phyloP scores from a whole-genome alignment of 2,329 filamentous ascomycete species.

The Hypoxylon sp. region DNA sequence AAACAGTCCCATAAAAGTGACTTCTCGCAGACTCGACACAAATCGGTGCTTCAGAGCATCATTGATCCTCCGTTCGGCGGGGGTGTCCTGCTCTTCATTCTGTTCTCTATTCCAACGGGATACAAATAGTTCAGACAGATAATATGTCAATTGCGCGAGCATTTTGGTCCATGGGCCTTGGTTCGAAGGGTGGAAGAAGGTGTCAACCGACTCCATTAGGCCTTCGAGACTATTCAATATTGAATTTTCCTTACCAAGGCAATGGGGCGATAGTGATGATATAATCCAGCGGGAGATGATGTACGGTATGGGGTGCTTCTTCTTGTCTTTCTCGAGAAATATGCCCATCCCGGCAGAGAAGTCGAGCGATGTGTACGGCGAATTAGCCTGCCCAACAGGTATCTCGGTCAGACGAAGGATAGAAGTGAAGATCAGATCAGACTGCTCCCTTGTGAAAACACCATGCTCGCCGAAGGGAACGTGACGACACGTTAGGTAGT shows the following conservation, averaged over 20 bases:
- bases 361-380: constrained; percentile 89
- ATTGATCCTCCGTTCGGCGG: constrained; percentile 82
- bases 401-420: constrained; percentile 92
- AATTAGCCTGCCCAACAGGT: constrained; percentile 94
- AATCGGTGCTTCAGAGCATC: constrained; percentile 88
- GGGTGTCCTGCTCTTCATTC: constrained; percentile 90
- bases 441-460: constrained; percentile 93
- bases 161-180: constrained; percentile 92
- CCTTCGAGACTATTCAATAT: constrained; percentile 89
- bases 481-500: constrained; percentile 80
- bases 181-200: constrained; percentile 98
- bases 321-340: constrained; percentile 90
- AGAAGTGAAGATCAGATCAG: constrained; percentile 91
- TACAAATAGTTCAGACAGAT: constrained; percentile 94
- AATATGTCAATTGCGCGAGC: constrained; percentile 90
- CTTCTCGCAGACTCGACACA: constrained; percentile 88
- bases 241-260: constrained; percentile 81
- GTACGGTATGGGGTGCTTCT: constrained; percentile 92
- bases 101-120: constrained; percentile 97
- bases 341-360: constrained; percentile 84
- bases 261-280: constrained; percentile 90
- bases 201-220: constrained; percentile 93
- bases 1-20: constrained; percentile 98
- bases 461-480: constrained; percentile 88
- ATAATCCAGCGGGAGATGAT: constrained; percentile 94